Percentiles rank a stretch among this genome's conserved stretches.
phyloP scores from a whole-genome alignment of 768 basidiomycete genomes.

The Russula ochroleuca region DNA sequence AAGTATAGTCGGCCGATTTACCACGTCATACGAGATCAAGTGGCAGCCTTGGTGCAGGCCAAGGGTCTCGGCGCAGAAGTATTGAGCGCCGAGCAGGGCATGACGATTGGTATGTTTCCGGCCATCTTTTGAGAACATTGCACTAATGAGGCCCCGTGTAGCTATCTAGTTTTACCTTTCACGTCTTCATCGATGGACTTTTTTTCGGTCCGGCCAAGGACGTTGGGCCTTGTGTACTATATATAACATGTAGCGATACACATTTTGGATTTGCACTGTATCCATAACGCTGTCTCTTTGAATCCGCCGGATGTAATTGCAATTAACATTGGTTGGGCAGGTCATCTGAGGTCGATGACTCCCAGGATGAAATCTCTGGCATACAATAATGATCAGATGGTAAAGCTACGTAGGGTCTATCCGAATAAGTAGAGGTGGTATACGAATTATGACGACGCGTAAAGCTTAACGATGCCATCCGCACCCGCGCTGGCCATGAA shows the following conservation, averaged over 20 bases:
- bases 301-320: neutral
- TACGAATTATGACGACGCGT: constrained; percentile 66
- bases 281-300: constrained; percentile 9
- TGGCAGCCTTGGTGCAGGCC: constrained; percentile 55
- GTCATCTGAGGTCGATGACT: neutral
- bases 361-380: constrained; percentile 6
- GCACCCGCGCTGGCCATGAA: constrained; percentile 94
- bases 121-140: neutral
- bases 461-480: constrained; percentile 90
- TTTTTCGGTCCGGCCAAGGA: neutral
- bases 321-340: neutral
- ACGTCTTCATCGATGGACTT: neutral
- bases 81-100: constrained; percentile 71
- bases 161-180: constrained; percentile 14
- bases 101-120: constrained; percentile 59
- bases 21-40: constrained; percentile 69
- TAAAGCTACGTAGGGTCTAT: constrained; percentile 18
- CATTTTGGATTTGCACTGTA: constrained; percentile 19
- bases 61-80: constrained; percentile 68
- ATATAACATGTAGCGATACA: constrained; percentile 40
- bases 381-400: constrained; percentile 22
- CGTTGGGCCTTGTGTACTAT: constrained; percentile 32
- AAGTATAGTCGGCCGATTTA: constrained; percentile 49
- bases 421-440: constrained; percentile 11
- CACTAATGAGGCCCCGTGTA: neutral